Evolutionary conservation across 2,329 filamentous ascomycete species (phyloP).

Genomic region (Aspergillus awamori): DNA sequence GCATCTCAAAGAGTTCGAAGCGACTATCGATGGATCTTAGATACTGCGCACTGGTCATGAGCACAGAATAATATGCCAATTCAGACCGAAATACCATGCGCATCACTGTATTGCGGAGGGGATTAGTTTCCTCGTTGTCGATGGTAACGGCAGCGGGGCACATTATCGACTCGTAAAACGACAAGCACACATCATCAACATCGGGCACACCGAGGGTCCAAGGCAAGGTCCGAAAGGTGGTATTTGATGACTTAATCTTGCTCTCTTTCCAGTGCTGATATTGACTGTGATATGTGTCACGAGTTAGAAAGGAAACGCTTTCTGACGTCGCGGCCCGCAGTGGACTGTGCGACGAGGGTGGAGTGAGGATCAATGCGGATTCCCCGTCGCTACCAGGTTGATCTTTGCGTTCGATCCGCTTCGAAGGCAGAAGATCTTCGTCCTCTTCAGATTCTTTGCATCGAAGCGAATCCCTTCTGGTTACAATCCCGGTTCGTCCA

Average conservation of each 20-base stretch:
- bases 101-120: slow-evolving; percentile 12
- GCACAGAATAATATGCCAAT: slow-evolving; percentile 10
- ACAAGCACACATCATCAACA: slow-evolving; percentile 5
- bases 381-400: not conserved
- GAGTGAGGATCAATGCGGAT: slow-evolving; percentile 2
- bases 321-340: not conserved
- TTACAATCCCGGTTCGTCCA: slow-evolving; percentile 8
- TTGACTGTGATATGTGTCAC: not conserved
- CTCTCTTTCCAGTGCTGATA: not conserved
- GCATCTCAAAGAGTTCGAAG: slow-evolving; percentile 5
- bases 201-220: slow-evolving; percentile 5
- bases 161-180: slow-evolving; percentile 11
- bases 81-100: slow-evolving; percentile 11
- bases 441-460: not conserved
- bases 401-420: slow-evolving; percentile 1
- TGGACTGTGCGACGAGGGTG: slow-evolving; percentile 4
- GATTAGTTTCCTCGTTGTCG: slow-evolving; percentile 8
- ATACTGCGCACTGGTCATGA: slow-evolving; percentile 14
- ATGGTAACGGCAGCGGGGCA: slow-evolving; percentile 11
- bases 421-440: not conserved
- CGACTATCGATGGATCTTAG: slow-evolving; percentile 2
- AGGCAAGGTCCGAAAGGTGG: not conserved
- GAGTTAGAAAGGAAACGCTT: not conserved
- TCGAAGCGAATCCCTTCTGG: not conserved
- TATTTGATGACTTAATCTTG: not conserved